These are phyloP conservation scores for Rugosomyces carneus DNA, from an alignment of 1,284 basidiomycete species.

Conservation along the genomic window DNA sequence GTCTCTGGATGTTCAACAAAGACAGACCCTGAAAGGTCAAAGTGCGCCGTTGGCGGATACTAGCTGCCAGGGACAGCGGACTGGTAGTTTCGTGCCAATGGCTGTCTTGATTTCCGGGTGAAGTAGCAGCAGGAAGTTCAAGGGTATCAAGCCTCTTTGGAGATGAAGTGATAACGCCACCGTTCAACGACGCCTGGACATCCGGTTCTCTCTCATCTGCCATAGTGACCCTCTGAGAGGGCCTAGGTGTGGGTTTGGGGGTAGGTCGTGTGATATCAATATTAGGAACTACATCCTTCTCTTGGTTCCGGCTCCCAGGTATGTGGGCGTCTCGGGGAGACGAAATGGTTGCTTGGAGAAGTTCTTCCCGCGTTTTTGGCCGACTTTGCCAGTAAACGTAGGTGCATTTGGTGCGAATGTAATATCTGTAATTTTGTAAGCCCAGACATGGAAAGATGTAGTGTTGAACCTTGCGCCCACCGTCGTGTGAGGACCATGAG, in stretches of 20 bases:
- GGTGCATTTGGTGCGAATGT: constrained; percentile 42
- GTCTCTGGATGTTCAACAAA: too few species aligned
- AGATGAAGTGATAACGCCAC: background rate
- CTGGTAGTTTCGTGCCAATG: background rate
- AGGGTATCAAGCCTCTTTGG: constrained; percentile 1
- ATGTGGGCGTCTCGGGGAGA: constrained; percentile 19
- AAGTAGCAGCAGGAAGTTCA: constrained; percentile 5
- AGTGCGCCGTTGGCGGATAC: constrained; percentile 11
- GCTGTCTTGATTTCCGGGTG: background rate
- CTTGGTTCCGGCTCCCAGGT: constrained; percentile 17
- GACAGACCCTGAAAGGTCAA: constrained; percentile 9
- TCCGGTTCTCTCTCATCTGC: background rate
- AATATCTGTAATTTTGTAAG: constrained; percentile 29
- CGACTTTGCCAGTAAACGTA: constrained; percentile 22
- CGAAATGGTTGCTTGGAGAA: constrained; percentile 23
- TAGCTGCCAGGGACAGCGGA: background rate
- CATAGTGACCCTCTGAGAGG: background rate
- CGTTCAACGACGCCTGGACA: background rate
- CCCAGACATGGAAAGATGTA: background rate
- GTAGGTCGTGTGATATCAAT: constrained; percentile 10
- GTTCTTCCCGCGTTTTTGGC: background rate
- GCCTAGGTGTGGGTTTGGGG: constrained; percentile 1
- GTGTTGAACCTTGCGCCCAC: constrained; percentile 21
- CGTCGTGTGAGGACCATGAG: constrained; percentile 51
- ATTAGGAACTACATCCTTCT: constrained; percentile 6